Conservation (phyloP, 1,284 basidiomycete genomes). For the Taiwanofungus camphoratus region DNA sequence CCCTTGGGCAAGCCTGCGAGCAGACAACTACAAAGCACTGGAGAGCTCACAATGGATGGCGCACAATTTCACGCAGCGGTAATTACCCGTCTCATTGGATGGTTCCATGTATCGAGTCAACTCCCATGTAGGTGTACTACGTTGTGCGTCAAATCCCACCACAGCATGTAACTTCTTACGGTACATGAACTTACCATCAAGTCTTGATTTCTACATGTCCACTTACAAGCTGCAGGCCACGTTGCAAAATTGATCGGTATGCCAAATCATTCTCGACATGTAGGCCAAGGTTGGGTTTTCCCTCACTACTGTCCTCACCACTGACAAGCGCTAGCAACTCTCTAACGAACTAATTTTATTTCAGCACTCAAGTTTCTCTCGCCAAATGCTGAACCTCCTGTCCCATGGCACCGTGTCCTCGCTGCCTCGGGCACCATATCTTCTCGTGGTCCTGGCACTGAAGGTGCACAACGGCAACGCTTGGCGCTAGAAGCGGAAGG, state of each 20-base stretch:
- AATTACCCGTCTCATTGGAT: conserved; percentile 16
- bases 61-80: conserved; percentile 34
- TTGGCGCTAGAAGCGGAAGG: conserved; percentile 70
- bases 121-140: conserved; percentile 53
- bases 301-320: neutral
- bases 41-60: too few species aligned
- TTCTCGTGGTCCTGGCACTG: conserved; percentile 72
- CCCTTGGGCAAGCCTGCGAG: too few species aligned
- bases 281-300: conserved; percentile 66
- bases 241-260: conserved; percentile 81
- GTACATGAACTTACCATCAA: conserved; percentile 30
- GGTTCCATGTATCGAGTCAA: neutral
- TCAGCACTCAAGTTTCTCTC: conserved; percentile 67
- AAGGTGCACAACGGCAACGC: conserved; percentile 60
- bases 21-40: too few species aligned
- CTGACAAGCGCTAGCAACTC: neutral
- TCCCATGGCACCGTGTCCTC: conserved; percentile 75
- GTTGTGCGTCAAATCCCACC: conserved; percentile 60
- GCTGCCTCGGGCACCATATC: conserved; percentile 67
- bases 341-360: conserved; percentile 2
- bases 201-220: neutral
- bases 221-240: conserved; percentile 48
- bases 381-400: conserved; percentile 49
- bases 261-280: conserved; percentile 77
- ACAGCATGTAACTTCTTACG: conserved; percentile 64